Evolutionary conservation across 345 rosid species (phyloP), one percentile per base, ranked within the genome.

Genomic region (Lepidium sativum): DNA sequence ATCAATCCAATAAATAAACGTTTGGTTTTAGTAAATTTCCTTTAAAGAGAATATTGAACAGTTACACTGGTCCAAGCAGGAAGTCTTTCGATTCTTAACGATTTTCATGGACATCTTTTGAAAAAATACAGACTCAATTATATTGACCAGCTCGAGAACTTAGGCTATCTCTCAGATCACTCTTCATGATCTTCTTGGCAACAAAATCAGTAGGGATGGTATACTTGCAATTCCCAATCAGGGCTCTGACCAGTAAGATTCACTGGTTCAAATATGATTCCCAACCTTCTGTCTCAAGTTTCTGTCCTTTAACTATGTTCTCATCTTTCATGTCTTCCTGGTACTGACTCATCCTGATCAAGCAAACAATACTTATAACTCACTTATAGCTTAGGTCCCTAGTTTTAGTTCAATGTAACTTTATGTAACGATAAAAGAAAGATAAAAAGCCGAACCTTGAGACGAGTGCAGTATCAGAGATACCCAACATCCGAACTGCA

Each of bases 281-380:
- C 89, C 95, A 94, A 20, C 97, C 92, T 64, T 80, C 77, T 48
- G 47, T 77, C 40, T 77, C 80, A 65, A 88, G 77, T 73, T 82
- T 91, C 56, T 86, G 86, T 27, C 92, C 95, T 74, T 86, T 94
- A 39, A 53, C 73, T 69, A 86, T 2, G 54, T 90, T 95, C 40
- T 83, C 84, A 6, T 88, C 82, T 73, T 84, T 85, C 33, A 82
- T 79, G 75, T 88, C 92, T 79, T 88, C 91, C 65, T 81, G 91
- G 82, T 84, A 90, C 75, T 90, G 99, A 54, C 79, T 86, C 92
- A 94, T 83, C 80, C 96, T 94, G 84, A 61, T 12, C 32, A 47
- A 13, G 23, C 34, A 68, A 48, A 43, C 12, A 23, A 13, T 48
- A 61, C 43, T 25, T 45, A 38, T 0, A 6, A 66, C 9, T 13